Evolutionary conservation across 495 filamentous ascomycete genomes (phyloP), one percentile per base, ranked within the genome.

Genomic region (Saxispiralis lemnorum): DNA sequence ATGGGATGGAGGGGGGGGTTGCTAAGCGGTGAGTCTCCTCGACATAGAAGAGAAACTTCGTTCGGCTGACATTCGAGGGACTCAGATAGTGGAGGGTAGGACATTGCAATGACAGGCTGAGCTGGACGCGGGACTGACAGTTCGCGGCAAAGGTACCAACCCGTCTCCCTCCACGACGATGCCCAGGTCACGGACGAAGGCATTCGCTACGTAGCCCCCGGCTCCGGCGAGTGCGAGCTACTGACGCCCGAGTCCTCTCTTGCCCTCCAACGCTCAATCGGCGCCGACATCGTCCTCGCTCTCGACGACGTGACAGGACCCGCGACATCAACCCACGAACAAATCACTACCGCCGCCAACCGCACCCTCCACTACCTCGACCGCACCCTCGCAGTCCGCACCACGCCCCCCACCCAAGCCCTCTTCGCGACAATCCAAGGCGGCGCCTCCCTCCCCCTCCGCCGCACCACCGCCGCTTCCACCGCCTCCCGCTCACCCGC

Each of bases 361-460:
- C 79, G 89, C 33, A 93, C 84, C 31, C 75, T 99, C n/a, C 73
- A 92, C n/a, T 99, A 92, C 92, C 70, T 99, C 12, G 89, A 99
- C 60, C 79, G 89, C 2, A 96, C 89, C 58, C 93, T 96, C 24
- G 79, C 78, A 31, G 89, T 86, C 6, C 92, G 96, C 61, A 71
- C 78, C 59, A 78, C 88, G 40, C 85, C 77, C 44, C 60, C 62
- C 35, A 28, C 24, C 24, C 89, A 99, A 60, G 96, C 95, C 49
- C 69, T 99, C n/a, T 99, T 96, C 57, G 96, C 89, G 58, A 96
- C 96, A 52, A 94, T 99, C 39, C 89, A 99, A 61, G 89, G 89
- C 46, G 89, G 89, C 0, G 60, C 96, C 35, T 86, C 96, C 61
- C 63, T 94, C n/a, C 79, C 89, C 15, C 73, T 96, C 69, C 73